phyloP scores from a whole-genome alignment of 345 rosid genomes.

The Diplotaxis tenuifolia region DNA sequence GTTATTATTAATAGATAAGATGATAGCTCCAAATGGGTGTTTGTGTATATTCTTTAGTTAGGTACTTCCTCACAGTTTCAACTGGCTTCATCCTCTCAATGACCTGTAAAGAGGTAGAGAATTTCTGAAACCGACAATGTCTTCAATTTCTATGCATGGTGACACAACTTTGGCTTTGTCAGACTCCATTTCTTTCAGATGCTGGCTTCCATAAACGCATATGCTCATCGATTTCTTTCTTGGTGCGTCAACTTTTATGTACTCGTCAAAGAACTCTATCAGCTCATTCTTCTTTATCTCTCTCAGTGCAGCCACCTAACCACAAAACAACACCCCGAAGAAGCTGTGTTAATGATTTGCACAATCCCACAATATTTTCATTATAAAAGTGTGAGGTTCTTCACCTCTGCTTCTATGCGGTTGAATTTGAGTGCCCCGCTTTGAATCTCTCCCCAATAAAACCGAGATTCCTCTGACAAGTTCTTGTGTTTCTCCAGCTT shows the following conservation, averaged over 20 bases:
- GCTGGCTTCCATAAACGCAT: constrained; percentile 62
- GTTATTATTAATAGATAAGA: no score
- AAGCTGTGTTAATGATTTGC: neutral
- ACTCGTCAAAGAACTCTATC: constrained; percentile 60
- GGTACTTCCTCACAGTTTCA: constrained; percentile 39
- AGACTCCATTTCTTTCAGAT: constrained; percentile 42
- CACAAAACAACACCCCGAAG: constrained; percentile 6
- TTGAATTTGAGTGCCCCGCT: constrained; percentile 72
- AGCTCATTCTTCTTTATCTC: constrained; percentile 64
- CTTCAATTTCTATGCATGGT: constrained; percentile 41
- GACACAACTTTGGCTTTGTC: constrained; percentile 41
- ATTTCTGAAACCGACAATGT: constrained; percentile 67
- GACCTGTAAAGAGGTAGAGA: constrained; percentile 78
- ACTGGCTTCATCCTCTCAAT: constrained; percentile 54
- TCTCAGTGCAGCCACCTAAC: constrained; percentile 67
- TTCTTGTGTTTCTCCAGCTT: constrained; percentile 93
- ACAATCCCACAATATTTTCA: neutral
- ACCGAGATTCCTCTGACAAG: constrained; percentile 67
- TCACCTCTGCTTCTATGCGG: constrained; percentile 67
- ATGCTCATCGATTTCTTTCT: constrained; percentile 58
- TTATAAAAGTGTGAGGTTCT: neutral
- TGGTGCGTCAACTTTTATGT: constrained; percentile 61
- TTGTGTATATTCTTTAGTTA: neutral
- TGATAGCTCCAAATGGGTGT: neutral
- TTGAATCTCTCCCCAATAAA: constrained; percentile 68